These are phyloP conservation scores for Hippophae tibetana DNA, from an alignment of 306 rosid species.

Conservation along the genomic window DNA sequence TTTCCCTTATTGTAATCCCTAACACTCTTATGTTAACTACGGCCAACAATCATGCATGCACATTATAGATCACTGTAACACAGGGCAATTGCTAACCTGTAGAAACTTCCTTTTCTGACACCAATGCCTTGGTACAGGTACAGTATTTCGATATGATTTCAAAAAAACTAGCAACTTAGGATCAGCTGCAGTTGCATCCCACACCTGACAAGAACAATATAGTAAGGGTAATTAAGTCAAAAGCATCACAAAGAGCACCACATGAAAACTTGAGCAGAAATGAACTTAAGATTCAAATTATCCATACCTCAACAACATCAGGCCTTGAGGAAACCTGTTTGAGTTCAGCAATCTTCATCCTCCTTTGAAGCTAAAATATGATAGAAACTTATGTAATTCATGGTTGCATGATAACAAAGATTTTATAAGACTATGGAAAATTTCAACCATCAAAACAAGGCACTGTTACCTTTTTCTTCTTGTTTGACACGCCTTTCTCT, in stretches of 20 bases:
- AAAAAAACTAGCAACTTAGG: conserved; percentile 88
- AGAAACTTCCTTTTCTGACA: conserved; percentile 93
- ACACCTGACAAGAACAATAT: conserved; percentile 39
- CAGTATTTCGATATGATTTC: conserved; percentile 90
- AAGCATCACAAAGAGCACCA: conserved; percentile 1
- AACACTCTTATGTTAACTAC: conserved; percentile 40
- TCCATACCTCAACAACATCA: conserved; percentile 91
- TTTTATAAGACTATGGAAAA: background rate
- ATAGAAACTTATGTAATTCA: conserved; percentile 4
- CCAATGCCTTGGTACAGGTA: conserved; percentile 99
- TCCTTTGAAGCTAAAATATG: conserved; percentile 67
- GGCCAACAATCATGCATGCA: conserved; percentile 45
- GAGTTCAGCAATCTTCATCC: conserved; percentile 97
- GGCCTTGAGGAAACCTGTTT: conserved; percentile 88
- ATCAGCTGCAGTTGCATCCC: conserved; percentile 97
- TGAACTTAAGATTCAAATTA: background rate
- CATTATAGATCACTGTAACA: conserved; percentile 18
- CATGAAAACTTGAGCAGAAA: background rate
- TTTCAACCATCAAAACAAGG: background rate
- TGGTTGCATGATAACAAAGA: background rate
- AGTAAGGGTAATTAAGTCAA: conserved; percentile 7
- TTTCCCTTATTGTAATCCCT: conserved; percentile 46
- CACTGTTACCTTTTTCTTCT: conserved; percentile 71
- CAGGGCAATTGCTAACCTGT: conserved; percentile 60
- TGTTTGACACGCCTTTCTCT: conserved; percentile 84